Conservation (phyloP, 768 basidiomycete genomes). For the Butyriboletus loyo region DNA sequence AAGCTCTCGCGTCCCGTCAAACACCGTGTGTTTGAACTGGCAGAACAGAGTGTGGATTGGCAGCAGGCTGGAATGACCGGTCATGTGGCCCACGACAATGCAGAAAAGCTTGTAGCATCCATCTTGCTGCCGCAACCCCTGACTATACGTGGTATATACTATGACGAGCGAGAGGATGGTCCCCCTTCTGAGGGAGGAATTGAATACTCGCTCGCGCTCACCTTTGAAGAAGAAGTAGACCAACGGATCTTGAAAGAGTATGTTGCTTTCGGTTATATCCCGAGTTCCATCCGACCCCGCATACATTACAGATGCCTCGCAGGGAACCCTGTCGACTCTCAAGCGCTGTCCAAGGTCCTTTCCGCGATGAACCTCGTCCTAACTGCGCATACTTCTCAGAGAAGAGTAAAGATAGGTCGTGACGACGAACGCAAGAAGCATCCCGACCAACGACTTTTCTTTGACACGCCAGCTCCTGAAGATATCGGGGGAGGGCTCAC, state of each 20-base stretch:
- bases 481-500: constrained; percentile 50
- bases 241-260: constrained; percentile 2
- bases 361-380: constrained; percentile 49
- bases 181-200: constrained; percentile 21
- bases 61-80: constrained; percentile 32
- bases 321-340: constrained; percentile 52
- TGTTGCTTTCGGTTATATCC: constrained; percentile 15
- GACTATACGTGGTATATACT: constrained; percentile 34
- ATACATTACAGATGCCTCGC: constrained; percentile 45
- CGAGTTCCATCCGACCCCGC: constrained; percentile 20
- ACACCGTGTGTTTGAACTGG: constrained; percentile 43
- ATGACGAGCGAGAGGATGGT: constrained; percentile 36
- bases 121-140: constrained; percentile 40
- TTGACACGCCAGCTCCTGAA: constrained; percentile 27
- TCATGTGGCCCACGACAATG: constrained; percentile 45
- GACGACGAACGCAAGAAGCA: constrained; percentile 36
- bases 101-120: constrained; percentile 42
- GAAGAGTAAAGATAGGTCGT: constrained; percentile 44
- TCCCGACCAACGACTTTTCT: constrained; percentile 42
- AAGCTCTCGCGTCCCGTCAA: constrained; percentile 35
- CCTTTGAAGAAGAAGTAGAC: constrained; percentile 39
- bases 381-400: constrained; percentile 38
- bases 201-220: constrained; percentile 40
- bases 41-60: constrained; percentile 42
- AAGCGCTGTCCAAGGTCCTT: constrained; percentile 52